Base-by-base conservation (phyloP, 2,329 filamentous ascomycete genomes). In the Triangularia setosa region DNA sequence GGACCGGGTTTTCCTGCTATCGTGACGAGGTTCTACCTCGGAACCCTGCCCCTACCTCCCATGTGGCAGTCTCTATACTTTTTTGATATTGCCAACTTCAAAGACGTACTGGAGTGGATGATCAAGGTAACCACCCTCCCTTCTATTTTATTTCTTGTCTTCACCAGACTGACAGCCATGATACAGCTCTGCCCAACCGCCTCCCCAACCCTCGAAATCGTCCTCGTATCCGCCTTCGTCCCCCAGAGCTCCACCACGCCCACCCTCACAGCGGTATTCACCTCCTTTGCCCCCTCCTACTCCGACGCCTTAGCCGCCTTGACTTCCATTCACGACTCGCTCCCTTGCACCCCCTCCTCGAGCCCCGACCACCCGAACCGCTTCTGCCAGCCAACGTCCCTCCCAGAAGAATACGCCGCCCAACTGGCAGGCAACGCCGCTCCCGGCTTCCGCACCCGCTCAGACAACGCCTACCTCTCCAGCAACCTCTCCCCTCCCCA, bases 1-100 rank as follows among this genome's bases (percentile, higher is more conserved):
- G 82, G 82, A 8, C 77, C 77, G 12, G 78, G 83, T 21, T 85
- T 85, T 63, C 83, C 83, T 1, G 83, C 78, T 1, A 73, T 86
- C 6, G 78, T 85, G 2, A 83, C 81, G 1, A 75, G 75, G 14
- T 85, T 84, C 67, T 76, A 85, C 66, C 75, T 86, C 3, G 71
- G 75, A 21, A 77, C 80, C 4, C 64, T 74, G 3, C 74, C 76
- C 2, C 61, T 72, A 18, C 67, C 69, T 11, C 66, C 72, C 55
- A 72, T 78, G 71, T 75, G 71, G 55, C 74, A 76, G 55, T 76
- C 70, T 9, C 69, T 75, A 2, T 85, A 83, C 69, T 72, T 82
- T 25, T 85, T 80, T 64, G 77, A 80, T 0, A 75, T 77, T n/a
- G 73, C 76, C 2, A 72, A 79, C 40, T 84, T 81, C 66, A 74